These are phyloP conservation scores for Lipomyces spencermartinsiae DNA, from an alignment of 805 yeast genomes.

Conservation along the genomic window DNA sequence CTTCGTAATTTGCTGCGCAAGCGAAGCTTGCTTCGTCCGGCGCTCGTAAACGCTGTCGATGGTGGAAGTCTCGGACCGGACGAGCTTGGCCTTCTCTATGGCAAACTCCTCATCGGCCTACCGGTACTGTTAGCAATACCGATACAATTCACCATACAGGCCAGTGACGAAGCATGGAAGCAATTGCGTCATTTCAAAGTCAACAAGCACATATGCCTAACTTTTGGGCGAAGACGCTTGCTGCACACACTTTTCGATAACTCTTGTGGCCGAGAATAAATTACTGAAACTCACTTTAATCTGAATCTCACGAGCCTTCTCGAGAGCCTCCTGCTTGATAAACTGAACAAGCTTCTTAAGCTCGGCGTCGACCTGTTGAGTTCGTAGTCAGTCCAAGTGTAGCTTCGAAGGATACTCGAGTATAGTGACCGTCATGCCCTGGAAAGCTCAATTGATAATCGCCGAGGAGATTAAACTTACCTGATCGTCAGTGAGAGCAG, in stretches of 20 bases:
- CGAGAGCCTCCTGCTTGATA: conserved; percentile 99
- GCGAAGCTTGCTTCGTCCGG: conserved; percentile 86
- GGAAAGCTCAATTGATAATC: conserved; percentile 1
- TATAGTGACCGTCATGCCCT: neutral
- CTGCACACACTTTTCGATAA: neutral
- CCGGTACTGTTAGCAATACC: neutral
- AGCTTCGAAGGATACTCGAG: neutral
- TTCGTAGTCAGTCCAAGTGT: neutral
- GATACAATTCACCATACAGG: neutral
- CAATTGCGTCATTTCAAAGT: conserved; percentile 4
- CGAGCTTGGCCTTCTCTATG: conserved; percentile 94
- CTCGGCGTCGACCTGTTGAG: conserved; percentile 75
- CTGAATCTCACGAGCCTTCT: conserved; percentile 94
- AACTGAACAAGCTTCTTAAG: conserved; percentile 97
- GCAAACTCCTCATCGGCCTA: conserved; percentile 97
- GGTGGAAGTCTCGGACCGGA: conserved; percentile 87
- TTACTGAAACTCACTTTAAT: conserved; percentile 59
- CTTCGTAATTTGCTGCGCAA: conserved; percentile 93
- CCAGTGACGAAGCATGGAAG: neutral
- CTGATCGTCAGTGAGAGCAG: conserved; percentile 39
- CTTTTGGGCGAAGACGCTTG: no score
- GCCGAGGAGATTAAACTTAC: conserved; percentile 16
- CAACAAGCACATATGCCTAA: neutral
- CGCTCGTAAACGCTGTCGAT: conserved; percentile 81
- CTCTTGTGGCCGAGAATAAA: neutral